Evolutionary conservation across 129 eudicot species (phyloP).

Genomic region (Rutidosis leptorrhynchoides): DNA sequence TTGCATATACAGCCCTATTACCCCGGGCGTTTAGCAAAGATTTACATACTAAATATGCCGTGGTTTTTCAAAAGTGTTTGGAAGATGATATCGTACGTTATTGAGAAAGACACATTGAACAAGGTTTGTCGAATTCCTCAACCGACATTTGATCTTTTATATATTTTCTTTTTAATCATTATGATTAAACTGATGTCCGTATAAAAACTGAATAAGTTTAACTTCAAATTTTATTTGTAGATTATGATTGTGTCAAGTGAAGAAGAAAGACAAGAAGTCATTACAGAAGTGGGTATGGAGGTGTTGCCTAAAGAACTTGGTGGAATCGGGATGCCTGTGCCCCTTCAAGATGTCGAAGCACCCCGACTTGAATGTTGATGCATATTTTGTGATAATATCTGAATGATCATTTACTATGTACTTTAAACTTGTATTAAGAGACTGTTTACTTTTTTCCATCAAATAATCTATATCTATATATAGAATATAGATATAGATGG

Average conservation of each 20-base stretch:
- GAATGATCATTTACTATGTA: background rate
- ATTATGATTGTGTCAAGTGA: conserved; percentile 39
- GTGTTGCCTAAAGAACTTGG: conserved; percentile 41
- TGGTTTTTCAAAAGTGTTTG: conserved; percentile 43
- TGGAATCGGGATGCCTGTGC: conserved; percentile 37
- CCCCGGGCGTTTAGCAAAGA: conserved; percentile 43
- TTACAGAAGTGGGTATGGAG: conserved; percentile 39
- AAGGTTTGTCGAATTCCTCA: conserved; percentile 32
- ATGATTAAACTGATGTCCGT: too few species aligned
- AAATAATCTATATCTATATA: too few species aligned
- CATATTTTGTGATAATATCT: background rate
- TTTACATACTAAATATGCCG: conserved; percentile 44
- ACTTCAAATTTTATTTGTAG: conserved; percentile 23
- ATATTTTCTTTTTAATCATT: too few species aligned
- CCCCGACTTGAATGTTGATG: conserved; percentile 14
- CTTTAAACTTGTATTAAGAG: too few species aligned
- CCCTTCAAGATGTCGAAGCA: conserved; percentile 39
- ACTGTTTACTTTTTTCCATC: too few species aligned
- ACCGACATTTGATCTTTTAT: background rate
- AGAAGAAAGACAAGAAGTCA: conserved; percentile 32
- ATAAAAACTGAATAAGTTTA: background rate
- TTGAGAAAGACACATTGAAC: conserved; percentile 44
- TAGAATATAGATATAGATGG: too few species aligned
- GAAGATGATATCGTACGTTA: conserved; percentile 38
- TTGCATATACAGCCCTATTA: conserved; percentile 35